Percentiles rank a stretch among this genome's conserved stretches.
phyloP scores from a whole-genome alignment of 2,329 filamentous ascomycete genomes.

The Paecilomyces dactylethromorphus region DNA sequence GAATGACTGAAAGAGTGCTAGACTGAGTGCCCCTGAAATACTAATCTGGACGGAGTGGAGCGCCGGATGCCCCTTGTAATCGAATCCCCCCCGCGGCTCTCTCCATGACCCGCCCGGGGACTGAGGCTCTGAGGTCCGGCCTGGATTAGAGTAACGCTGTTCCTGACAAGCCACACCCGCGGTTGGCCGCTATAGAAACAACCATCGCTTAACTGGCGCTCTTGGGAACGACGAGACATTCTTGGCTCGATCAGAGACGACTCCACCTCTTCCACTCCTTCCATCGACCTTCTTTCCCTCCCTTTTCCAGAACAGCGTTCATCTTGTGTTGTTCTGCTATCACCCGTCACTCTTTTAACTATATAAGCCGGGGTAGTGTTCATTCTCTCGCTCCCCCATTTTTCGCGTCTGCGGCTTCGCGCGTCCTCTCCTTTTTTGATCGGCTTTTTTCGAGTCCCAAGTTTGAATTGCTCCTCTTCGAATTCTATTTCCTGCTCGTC shows the following conservation, averaged over 20 bases:
- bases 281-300: conserved; percentile 2
- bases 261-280: background rate
- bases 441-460: too few species aligned
- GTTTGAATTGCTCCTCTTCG: background rate
- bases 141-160: background rate
- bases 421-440: too few species aligned
- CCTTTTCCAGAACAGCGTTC: background rate
- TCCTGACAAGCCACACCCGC: background rate
- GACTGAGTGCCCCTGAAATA: background rate
- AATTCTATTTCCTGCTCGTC: background rate
- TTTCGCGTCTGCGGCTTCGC: background rate
- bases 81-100: background rate
- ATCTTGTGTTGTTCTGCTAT: background rate
- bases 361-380: background rate
- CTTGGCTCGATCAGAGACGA: background rate
- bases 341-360: background rate
- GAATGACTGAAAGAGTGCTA: background rate
- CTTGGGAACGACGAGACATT: background rate
- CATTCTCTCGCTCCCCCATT: background rate
- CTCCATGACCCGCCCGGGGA: background rate
- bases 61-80: background rate
- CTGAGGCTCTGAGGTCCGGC: background rate
- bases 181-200: background rate
- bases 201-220: background rate
- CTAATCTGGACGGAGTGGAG: background rate